Evolutionary conservation across 805 yeast genomes (phyloP).

Genomic region (Yarrowia sp.): DNA sequence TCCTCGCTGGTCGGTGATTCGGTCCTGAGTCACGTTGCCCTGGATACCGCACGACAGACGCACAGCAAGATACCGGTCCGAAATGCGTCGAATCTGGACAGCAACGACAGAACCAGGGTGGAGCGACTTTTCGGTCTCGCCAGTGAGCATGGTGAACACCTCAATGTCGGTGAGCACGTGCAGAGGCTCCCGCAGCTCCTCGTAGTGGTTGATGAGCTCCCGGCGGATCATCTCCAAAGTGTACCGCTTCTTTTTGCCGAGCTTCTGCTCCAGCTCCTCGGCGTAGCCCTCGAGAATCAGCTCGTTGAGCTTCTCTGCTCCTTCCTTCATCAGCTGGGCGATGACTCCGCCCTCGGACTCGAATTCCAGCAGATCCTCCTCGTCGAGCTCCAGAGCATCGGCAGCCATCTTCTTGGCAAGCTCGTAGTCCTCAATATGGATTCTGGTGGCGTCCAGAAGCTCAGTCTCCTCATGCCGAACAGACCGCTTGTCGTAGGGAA

Average conservation of each 20-base stretch:
- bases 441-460: conserved; percentile 89
- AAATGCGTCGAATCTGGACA: conserved; percentile 69
- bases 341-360: conserved; percentile 86
- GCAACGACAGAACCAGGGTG: conserved; percentile 75
- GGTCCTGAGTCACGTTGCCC: conserved; percentile 54
- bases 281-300: conserved; percentile 91
- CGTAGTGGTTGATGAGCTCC: conserved; percentile 86
- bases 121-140: conserved; percentile 77
- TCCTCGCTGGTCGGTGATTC: conserved; percentile 50
- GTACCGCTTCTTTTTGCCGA: conserved; percentile 68
- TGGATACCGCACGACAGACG: conserved; percentile 68
- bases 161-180: conserved; percentile 69
- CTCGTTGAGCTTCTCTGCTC: conserved; percentile 81
- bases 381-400: conserved; percentile 95
- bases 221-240: conserved; percentile 83
- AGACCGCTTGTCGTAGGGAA: conserved; percentile 70
- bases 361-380: conserved; percentile 83
- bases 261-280: conserved; percentile 74
- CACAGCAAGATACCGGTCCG: conserved; percentile 54
- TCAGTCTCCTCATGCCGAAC: conserved; percentile 65
- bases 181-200: conserved; percentile 80
- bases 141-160: conserved; percentile 87
- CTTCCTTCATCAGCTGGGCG: conserved; percentile 71
- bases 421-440: conserved; percentile 97
- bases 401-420: conserved; percentile 97